Evolutionary conservation across 1,284 basidiomycete species (phyloP).

Genomic region (Rhizoctonia solani): DNA sequence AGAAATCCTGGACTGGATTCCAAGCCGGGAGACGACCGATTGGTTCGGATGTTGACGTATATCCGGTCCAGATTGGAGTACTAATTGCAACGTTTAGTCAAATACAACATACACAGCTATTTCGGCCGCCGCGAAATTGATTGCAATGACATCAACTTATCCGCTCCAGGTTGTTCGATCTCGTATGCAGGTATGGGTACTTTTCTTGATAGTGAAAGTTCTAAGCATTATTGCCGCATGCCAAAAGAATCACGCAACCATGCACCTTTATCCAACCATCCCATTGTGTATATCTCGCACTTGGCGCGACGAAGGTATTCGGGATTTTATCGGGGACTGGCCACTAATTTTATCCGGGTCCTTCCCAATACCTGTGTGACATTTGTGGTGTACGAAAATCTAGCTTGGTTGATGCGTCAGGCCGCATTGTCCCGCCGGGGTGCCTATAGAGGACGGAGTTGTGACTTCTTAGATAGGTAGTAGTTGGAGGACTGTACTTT

Average conservation of each 20-base stretch:
- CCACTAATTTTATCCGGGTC: slow-evolving; percentile 94
- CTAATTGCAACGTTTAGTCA: slow-evolving; percentile 56
- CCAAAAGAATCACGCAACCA: slow-evolving; percentile 62
- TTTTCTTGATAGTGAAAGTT: neutral
- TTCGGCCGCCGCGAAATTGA: slow-evolving; percentile 88
- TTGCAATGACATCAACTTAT: slow-evolving; percentile 86
- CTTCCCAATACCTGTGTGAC: slow-evolving; percentile 97
- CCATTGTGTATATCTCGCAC: slow-evolving; percentile 78
- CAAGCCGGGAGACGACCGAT: slow-evolving; percentile 76
- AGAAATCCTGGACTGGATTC: slow-evolving; percentile 63
- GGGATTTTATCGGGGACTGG: slow-evolving; percentile 96
- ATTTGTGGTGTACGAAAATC: slow-evolving; percentile 97
- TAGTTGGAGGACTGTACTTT: no score
- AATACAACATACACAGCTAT: slow-evolving; percentile 92
- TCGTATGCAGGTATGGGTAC: slow-evolving; percentile 76
- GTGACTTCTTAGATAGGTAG: no score
- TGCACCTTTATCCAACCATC: slow-evolving; percentile 77
- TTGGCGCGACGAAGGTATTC: slow-evolving; percentile 77
- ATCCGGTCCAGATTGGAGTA: neutral
- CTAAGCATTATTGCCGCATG: neutral
- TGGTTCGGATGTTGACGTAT: slow-evolving; percentile 59
- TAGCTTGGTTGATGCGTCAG: slow-evolving; percentile 78
- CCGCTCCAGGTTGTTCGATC: slow-evolving; percentile 98
- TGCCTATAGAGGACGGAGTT: no score
- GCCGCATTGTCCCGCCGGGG: neutral